These are phyloP conservation scores for Hyphodiscus sp. DNA, from an alignment of 2,329 filamentous ascomycete species.

Conservation along the genomic window DNA sequence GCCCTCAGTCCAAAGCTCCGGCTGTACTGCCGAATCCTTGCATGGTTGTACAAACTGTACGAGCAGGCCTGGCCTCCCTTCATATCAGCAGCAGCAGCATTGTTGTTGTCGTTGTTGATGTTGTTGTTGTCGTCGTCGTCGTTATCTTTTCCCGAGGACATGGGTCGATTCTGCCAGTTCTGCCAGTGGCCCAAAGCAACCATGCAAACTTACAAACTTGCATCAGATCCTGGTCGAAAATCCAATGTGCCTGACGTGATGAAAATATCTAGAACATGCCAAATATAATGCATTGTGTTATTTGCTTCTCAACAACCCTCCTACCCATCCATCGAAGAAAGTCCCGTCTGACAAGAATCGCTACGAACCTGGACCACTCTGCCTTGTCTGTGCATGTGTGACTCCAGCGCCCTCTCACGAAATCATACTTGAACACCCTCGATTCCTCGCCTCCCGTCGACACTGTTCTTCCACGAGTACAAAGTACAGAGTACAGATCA, in stretches of 20 bases:
- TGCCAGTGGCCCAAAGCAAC: too few relatives aligned
- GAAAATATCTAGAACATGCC: not conserved
- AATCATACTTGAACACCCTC: not conserved
- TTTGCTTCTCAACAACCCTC: not conserved
- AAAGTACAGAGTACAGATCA: too few relatives aligned
- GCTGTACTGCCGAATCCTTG: not conserved
- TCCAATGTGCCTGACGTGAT: conserved; percentile 1
- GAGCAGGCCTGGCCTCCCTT: too few relatives aligned
- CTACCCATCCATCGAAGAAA: not conserved
- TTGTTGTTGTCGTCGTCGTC: too few relatives aligned
- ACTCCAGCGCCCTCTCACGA: not conserved
- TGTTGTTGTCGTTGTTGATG: too few relatives aligned
- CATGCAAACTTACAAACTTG: not conserved
- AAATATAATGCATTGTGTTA: not conserved
- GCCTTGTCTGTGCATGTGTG: not conserved
- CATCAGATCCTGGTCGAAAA: not conserved
- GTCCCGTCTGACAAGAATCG: not conserved
- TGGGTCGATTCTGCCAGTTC: not conserved
- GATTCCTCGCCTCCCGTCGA: not conserved
- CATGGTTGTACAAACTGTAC: too few relatives aligned
- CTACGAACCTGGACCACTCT: not conserved
- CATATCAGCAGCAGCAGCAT: too few relatives aligned
- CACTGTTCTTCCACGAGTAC: not conserved
- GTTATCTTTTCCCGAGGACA: not conserved
- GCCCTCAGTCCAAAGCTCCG: too few relatives aligned